These are phyloP conservation scores for Naegleria lovaniensis DNA, from an alignment of 208 protist species.

Conservation along the genomic window DNA sequence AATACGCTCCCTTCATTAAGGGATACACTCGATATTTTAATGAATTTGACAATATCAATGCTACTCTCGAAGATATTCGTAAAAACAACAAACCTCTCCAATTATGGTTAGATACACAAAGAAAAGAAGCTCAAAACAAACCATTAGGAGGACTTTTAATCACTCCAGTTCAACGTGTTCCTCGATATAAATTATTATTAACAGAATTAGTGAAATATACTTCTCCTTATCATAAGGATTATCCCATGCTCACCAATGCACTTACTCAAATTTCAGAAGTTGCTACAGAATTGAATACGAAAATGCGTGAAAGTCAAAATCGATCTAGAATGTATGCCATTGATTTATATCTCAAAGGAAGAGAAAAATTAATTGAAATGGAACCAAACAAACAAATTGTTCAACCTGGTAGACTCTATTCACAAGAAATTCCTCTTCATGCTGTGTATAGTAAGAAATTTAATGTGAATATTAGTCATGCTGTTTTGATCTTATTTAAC, in stretches of 20 bases:
- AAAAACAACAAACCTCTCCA: neutral
- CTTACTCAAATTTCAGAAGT: neutral
- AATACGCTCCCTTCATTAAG: slow-evolving; percentile 11
- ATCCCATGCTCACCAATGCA: neutral
- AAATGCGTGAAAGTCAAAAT: neutral
- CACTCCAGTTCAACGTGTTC: neutral
- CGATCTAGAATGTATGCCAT: neutral
- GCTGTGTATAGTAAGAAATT: neutral
- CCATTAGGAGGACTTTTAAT: neutral
- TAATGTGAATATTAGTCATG: neutral
- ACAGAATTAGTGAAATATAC: slow-evolving; percentile 23
- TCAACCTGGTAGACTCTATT: neutral
- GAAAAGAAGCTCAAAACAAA: neutral
- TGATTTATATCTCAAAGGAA: neutral
- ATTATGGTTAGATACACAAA: neutral
- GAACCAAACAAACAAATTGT: neutral
- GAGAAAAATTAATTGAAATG: neutral
- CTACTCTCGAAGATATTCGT: neutral
- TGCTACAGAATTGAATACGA: neutral
- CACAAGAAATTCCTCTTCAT: neutral
- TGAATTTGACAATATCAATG: neutral
- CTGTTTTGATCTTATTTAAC: neutral
- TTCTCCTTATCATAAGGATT: neutral
- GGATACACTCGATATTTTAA: neutral
- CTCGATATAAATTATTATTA: slow-evolving; percentile 12